Conservation (phyloP, 2,329 filamentous ascomycete genomes). For the Fusarium nodosum region DNA sequence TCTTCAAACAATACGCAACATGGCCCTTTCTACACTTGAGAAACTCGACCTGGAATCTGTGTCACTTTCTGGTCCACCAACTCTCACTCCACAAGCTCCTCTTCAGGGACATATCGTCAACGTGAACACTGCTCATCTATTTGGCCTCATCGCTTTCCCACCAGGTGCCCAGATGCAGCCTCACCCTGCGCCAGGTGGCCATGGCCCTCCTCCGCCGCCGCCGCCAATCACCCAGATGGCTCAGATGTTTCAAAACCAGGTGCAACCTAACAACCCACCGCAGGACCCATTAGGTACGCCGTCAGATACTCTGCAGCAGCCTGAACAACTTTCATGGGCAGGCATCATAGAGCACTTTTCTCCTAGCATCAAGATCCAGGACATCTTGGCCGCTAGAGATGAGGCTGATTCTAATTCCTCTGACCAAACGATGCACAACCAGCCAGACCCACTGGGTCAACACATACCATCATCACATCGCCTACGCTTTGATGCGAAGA, state of each 20-base stretch:
- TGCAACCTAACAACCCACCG: slow-evolving; percentile 7
- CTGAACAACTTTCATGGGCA: slow-evolving; percentile 56
- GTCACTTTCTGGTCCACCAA: slow-evolving; percentile 68
- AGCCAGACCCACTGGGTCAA: slow-evolving; percentile 20
- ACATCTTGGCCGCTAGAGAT: slow-evolving; percentile 33
- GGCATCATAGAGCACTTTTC: slow-evolving; percentile 61
- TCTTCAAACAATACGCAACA: slow-evolving; percentile 62
- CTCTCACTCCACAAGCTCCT: slow-evolving; percentile 45
- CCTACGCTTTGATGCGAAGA: slow-evolving; percentile 49
- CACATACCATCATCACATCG: slow-evolving; percentile 44
- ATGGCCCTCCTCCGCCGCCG: not conserved
- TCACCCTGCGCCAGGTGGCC: not conserved
- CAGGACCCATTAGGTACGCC: slow-evolving; percentile 13
- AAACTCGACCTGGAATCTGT: slow-evolving; percentile 73
- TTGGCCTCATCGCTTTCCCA: slow-evolving; percentile 33
- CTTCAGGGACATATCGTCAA: slow-evolving; percentile 40
- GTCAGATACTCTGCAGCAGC: slow-evolving; percentile 44
- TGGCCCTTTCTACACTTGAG: slow-evolving; percentile 63
- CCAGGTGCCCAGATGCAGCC: slow-evolving; percentile 12
- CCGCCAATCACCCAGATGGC: slow-evolving; percentile 1
- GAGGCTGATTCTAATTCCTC: slow-evolving; percentile 2
- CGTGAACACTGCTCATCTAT: slow-evolving; percentile 26
- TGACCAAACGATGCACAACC: slow-evolving; percentile 18
- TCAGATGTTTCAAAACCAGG: slow-evolving; percentile 1
- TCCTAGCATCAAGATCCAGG: slow-evolving; percentile 53